Conservation (phyloP, 139 green algal species). For the Choricystis sp. region DNA sequence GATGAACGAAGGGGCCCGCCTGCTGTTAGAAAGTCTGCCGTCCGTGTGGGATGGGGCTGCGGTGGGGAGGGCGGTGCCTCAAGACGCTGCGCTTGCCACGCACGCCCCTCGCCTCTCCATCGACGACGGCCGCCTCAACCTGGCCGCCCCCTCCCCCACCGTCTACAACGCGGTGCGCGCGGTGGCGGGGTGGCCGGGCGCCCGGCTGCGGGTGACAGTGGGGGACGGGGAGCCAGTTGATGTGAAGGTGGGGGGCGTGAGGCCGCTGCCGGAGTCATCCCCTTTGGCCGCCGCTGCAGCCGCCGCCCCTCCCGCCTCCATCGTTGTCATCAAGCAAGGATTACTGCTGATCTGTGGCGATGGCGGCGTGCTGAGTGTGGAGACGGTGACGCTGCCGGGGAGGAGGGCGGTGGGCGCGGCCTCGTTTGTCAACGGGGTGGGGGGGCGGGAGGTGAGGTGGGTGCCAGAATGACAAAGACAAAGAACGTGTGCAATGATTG, state of each 20-base stretch:
- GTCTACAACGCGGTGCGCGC: conserved; percentile 54
- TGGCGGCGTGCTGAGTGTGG: conserved; percentile 28
- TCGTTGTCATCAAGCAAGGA: too few relatives aligned
- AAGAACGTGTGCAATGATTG: too few relatives aligned
- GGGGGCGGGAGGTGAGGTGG: background rate
- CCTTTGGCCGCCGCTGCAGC: background rate
- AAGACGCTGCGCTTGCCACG: conserved; percentile 45
- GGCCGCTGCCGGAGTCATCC: conserved; percentile 2
- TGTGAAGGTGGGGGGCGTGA: conserved; percentile 27
- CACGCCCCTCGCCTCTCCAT: conserved; percentile 63
- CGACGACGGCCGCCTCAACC: conserved; percentile 59
- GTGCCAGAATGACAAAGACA: too few relatives aligned
- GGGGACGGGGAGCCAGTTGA: conserved; percentile 8
- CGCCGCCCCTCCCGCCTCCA: conserved; percentile 1
- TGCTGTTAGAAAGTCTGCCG: conserved; percentile 49
- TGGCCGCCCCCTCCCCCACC: conserved; percentile 49
- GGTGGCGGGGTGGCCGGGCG: conserved; percentile 67
- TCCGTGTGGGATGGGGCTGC: conserved; percentile 43
- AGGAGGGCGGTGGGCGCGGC: conserved; percentile 48
- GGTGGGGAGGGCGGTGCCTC: conserved; percentile 14
- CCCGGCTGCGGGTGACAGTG: conserved; percentile 27
- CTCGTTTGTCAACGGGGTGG: conserved; percentile 64
- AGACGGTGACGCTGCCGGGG: conserved; percentile 54
- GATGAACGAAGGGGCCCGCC: conserved; percentile 41
- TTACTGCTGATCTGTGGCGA: conserved; percentile 27